A percentile compares a stretch with the other conserved stretches of the same genome.
phyloP scores from a whole-genome alignment of 2,329 filamentous ascomycete genomes.

The Phialophora verrucosa region DNA sequence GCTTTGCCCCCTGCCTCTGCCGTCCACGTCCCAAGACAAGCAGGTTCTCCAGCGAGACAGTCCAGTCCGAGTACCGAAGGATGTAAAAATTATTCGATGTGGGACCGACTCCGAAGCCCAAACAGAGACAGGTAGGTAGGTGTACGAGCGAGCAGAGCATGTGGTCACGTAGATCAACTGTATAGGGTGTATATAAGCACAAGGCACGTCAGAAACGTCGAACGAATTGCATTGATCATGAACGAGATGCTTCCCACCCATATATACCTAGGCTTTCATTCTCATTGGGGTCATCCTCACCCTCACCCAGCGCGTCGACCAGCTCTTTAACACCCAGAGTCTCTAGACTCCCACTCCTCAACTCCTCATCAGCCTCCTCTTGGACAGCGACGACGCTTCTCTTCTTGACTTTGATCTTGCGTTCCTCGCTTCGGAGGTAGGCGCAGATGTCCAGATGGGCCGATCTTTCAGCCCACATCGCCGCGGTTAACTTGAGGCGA shows the following conservation, averaged over 20 bases:
- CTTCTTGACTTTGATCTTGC: conserved; percentile 18
- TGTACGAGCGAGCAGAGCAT: no score
- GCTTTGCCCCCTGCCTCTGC: neutral
- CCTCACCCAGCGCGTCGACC: conserved; percentile 6
- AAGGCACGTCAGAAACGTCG: neutral
- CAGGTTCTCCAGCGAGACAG: neutral
- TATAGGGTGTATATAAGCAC: no score
- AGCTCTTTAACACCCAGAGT: conserved; percentile 5
- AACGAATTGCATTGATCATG: neutral
- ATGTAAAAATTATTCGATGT: neutral
- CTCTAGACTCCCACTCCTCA: neutral
- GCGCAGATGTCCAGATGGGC: conserved; percentile 32
- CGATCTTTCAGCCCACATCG: conserved; percentile 36
- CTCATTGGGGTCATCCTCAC: neutral
- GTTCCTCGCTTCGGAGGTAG: conserved; percentile 32
- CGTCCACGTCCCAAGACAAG: neutral
- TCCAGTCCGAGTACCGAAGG: neutral
- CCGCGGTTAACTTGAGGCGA: conserved; percentile 28
- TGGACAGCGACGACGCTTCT: conserved; percentile 1
- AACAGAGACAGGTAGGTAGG: no score
- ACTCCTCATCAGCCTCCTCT: neutral
- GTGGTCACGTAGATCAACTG: no score
- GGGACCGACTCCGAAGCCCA: neutral
- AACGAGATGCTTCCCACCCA: neutral
- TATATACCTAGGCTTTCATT: neutral